Conservation (phyloP, 257 asterid genomes). For the Vinca minor region DNA sequence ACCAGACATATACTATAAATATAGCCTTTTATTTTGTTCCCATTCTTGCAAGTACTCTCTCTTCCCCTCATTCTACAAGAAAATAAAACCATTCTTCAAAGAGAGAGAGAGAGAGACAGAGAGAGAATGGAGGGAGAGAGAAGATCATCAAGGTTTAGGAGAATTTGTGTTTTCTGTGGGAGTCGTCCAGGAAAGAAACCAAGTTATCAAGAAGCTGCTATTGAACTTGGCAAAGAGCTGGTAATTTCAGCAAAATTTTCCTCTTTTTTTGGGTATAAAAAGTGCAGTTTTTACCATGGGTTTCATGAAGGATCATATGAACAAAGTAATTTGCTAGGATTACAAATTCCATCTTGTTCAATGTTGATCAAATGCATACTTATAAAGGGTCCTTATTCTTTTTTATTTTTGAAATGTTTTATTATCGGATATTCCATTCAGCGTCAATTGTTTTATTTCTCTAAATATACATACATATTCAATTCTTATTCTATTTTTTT, state of each 20-base stretch:
- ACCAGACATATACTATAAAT: constrained; percentile 10
- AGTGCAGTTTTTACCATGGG: neutral
- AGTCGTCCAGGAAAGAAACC: constrained; percentile 79
- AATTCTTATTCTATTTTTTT: no score
- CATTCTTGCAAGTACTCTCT: constrained; percentile 9
- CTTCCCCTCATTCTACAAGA: constrained; percentile 1
- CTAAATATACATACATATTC: no score
- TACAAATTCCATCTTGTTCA: neutral
- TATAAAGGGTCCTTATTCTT: no score
- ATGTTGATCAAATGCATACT: neutral
- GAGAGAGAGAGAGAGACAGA: constrained; percentile 1
- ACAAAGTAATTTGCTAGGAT: neutral
- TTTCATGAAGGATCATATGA: no score
- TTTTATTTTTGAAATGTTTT: no score
- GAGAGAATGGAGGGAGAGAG: constrained; percentile 39
- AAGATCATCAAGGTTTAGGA: constrained; percentile 47
- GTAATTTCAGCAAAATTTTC: constrained; percentile 21
- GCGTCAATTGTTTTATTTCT: no score
- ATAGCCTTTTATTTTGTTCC: constrained; percentile 13
- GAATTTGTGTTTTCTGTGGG: constrained; percentile 85
- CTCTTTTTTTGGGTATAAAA: neutral
- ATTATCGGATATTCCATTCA: no score
- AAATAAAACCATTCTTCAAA: constrained; percentile 9
- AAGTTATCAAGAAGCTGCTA: constrained; percentile 81
- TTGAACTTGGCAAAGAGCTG: constrained; percentile 71